phyloP scores from a whole-genome alignment of 1,284 basidiomycete genomes.

The Sanghuangporus weigelae region DNA sequence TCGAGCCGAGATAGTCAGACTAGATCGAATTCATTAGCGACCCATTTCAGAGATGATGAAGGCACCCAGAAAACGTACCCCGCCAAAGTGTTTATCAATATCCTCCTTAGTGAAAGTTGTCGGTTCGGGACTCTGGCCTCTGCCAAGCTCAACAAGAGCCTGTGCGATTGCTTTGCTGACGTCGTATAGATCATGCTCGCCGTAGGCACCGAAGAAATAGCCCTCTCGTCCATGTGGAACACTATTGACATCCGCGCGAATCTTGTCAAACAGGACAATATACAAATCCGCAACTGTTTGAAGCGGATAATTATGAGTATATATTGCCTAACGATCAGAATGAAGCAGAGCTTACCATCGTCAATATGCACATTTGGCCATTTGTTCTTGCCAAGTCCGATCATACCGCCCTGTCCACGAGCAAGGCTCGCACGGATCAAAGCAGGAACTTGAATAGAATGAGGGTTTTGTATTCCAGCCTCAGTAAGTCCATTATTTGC shows the following conservation, averaged over 20 bases:
- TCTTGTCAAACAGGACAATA: slow-evolving; percentile 27
- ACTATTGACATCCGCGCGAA: slow-evolving; percentile 29
- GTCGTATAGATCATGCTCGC: slow-evolving; percentile 36
- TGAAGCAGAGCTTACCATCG: slow-evolving; percentile 31
- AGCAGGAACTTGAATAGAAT: slow-evolving; percentile 38
- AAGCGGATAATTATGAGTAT: slow-evolving; percentile 24
- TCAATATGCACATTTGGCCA: slow-evolving; percentile 44
- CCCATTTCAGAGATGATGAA: not conserved
- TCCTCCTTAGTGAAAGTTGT: slow-evolving; percentile 39
- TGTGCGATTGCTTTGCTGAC: slow-evolving; percentile 28
- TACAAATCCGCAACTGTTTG: not conserved
- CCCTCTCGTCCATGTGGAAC: slow-evolving; percentile 44
- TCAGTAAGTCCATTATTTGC: slow-evolving; percentile 37
- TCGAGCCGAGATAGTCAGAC: slow-evolving; percentile 43
- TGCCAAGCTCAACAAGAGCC: slow-evolving; percentile 32
- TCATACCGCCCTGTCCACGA: slow-evolving; percentile 37
- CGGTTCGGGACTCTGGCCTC: slow-evolving; percentile 32
- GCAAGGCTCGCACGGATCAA: slow-evolving; percentile 32
- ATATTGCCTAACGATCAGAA: not conserved
- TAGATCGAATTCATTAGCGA: slow-evolving; percentile 17
- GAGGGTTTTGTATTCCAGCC: slow-evolving; percentile 36
- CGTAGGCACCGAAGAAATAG: slow-evolving; percentile 45
- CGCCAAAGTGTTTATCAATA: slow-evolving; percentile 28
- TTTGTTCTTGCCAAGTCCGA: slow-evolving; percentile 41
- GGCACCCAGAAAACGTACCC: slow-evolving; percentile 21